Evolutionary conservation across 139 green algal species (phyloP).

Genomic region (Volvox reticuliferus): DNA sequence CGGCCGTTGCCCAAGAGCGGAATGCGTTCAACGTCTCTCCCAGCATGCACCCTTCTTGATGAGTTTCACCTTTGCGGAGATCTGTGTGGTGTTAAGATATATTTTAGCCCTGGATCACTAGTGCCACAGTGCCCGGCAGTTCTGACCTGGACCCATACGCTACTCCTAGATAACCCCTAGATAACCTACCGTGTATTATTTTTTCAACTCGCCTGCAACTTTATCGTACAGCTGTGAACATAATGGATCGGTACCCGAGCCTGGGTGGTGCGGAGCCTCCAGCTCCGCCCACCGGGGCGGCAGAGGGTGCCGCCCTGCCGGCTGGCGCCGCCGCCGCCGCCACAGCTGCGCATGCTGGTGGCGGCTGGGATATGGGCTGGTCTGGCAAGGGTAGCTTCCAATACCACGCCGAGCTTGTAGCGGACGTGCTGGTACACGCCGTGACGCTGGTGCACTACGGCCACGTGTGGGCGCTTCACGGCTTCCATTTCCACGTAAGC

Average conservation of each 20-base stretch:
- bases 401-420: slow-evolving; percentile 55
- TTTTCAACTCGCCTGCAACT: background rate
- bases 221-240: background rate
- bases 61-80: too few species aligned
- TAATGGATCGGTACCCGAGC: background rate
- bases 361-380: slow-evolving; percentile 26
- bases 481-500: slow-evolving; percentile 55
- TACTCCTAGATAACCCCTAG: too few species aligned
- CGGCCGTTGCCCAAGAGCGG: too few species aligned
- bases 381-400: slow-evolving; percentile 20
- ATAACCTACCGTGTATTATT: background rate
- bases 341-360: background rate
- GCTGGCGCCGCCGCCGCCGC: background rate
- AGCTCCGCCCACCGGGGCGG: background rate
- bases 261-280: background rate
- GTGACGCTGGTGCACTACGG: slow-evolving; percentile 65
- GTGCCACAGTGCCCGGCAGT: too few species aligned
- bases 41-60: too few species aligned
- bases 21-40: too few species aligned
- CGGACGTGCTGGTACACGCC: slow-evolving; percentile 56
- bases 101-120: too few species aligned
- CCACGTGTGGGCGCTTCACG: slow-evolving; percentile 67
- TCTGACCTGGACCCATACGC: too few species aligned
- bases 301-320: background rate
- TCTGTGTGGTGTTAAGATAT: too few species aligned